Evolutionary conservation across 345 rosid genomes (phyloP).

Genomic region (Odontarrhena argentea): DNA sequence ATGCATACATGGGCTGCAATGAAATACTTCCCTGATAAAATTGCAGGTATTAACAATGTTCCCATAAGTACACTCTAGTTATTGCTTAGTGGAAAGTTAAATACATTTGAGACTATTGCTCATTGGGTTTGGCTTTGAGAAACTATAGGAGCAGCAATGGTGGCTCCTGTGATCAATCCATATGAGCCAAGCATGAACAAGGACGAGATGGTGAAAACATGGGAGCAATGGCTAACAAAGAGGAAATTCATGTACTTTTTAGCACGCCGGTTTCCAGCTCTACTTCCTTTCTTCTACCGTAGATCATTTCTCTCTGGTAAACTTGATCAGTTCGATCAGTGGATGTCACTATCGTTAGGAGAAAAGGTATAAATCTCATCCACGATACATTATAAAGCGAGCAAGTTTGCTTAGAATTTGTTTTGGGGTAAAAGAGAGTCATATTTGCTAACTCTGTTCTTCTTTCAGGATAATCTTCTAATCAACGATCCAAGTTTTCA

Average conservation of each 20-base stretch:
- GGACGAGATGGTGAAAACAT: constrained; percentile 70
- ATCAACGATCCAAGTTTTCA: constrained; percentile 56
- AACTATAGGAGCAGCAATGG: constrained; percentile 70
- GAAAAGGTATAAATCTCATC: constrained; percentile 52
- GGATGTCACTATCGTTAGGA: constrained; percentile 70
- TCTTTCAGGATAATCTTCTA: constrained; percentile 67
- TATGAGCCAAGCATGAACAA: constrained; percentile 76
- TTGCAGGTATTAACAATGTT: constrained; percentile 61
- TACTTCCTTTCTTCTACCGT: constrained; percentile 63
- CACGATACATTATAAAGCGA: background rate
- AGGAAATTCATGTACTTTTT: constrained; percentile 68
- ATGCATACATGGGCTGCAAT: constrained; percentile 95
- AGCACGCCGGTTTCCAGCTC: constrained; percentile 63
- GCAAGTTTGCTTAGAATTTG: background rate
- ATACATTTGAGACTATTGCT: background rate
- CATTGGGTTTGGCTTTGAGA: constrained; percentile 25
- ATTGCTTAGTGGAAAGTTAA: background rate
- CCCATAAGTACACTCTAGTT: background rate
- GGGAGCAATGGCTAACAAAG: constrained; percentile 66
- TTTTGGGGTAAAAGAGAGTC: background rate
- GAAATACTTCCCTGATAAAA: constrained; percentile 67
- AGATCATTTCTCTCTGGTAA: constrained; percentile 77
- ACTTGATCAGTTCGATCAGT: constrained; percentile 68
- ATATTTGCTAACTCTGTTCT: constrained; percentile 13
- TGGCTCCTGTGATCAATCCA: constrained; percentile 80